A percentile compares a stretch with the other conserved stretches of the same genome.
These are phyloP conservation scores for Escovopsis sp. DNA, from an alignment of 2,329 filamentous ascomycete species.

Conservation along the genomic window DNA sequence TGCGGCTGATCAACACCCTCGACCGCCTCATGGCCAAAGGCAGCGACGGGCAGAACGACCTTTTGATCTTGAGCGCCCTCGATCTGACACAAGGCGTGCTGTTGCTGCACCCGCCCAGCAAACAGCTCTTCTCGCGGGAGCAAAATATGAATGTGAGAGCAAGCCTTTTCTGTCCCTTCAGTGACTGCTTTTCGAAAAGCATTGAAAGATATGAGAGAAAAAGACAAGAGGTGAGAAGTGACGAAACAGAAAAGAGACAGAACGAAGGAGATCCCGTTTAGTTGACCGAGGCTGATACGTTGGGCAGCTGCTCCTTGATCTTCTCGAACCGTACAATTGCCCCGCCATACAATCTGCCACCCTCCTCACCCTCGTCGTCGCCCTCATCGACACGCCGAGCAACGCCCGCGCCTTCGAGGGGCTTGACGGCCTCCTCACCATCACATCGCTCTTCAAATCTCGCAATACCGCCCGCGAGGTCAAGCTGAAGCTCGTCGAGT, in stretches of 20 bases:
- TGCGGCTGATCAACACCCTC: constrained; percentile 70
- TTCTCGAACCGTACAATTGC: constrained; percentile 83
- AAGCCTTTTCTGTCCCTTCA: too few relatives aligned
- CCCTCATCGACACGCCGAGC: constrained; percentile 68
- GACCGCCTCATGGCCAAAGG: constrained; percentile 75
- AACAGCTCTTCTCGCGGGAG: constrained; percentile 72
- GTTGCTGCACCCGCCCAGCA: constrained; percentile 78
- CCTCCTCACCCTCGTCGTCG: constrained; percentile 76
- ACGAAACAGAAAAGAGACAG: too few relatives aligned
- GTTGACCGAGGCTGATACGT: neutral
- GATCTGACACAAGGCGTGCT: constrained; percentile 80
- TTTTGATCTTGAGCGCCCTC: constrained; percentile 74
- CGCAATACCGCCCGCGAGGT: constrained; percentile 74
- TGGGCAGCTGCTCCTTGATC: constrained; percentile 71
- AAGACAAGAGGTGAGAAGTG: too few relatives aligned
- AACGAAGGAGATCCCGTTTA: too few relatives aligned
- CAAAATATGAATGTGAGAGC: constrained; percentile 75
- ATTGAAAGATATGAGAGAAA: too few relatives aligned
- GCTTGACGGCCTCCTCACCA: constrained; percentile 78
- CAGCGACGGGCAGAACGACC: constrained; percentile 68
- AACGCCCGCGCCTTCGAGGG: constrained; percentile 88
- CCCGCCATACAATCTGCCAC: constrained; percentile 84
- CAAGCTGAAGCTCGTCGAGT: constrained; percentile 92
- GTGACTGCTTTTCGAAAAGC: too few relatives aligned
- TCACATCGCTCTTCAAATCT: constrained; percentile 86